phyloP scores from a whole-genome alignment of 192 early-diverging fungal species.

The Backusella parvicylindrica region DNA sequence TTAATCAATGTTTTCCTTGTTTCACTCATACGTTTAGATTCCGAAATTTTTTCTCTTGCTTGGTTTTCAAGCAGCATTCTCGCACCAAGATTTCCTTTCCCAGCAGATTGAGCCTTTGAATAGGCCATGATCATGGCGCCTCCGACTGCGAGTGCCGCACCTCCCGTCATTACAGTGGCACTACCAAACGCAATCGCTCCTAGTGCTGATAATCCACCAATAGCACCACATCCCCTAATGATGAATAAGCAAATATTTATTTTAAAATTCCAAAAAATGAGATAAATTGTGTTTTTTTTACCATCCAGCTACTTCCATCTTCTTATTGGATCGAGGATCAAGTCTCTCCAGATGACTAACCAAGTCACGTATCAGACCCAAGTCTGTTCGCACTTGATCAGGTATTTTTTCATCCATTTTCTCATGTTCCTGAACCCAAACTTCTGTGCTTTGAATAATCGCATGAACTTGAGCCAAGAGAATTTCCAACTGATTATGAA shows the following conservation, averaged over 20 bases:
- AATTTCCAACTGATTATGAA: constrained; percentile 47
- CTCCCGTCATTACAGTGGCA: constrained; percentile 38
- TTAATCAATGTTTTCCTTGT: neutral
- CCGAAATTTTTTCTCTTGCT: constrained; percentile 15
- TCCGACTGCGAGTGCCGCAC: constrained; percentile 35
- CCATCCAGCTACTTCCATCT: constrained; percentile 31
- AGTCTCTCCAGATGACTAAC: constrained; percentile 34
- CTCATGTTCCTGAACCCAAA: constrained; percentile 47
- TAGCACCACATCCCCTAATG: constrained; percentile 43
- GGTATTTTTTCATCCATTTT: constrained; percentile 34
- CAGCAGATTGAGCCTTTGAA: constrained; percentile 26
- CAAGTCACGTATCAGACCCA: constrained; percentile 37
- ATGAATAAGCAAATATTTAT: neutral
- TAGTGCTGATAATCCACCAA: constrained; percentile 41
- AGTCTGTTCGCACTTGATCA: constrained; percentile 32
- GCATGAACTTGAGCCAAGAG: constrained; percentile 38
- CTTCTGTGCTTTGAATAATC: constrained; percentile 39
- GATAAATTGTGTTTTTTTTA: neutral
- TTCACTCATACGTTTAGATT: constrained; percentile 3
- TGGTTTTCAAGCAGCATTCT: constrained; percentile 28
- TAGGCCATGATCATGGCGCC: constrained; percentile 35
- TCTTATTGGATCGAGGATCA: constrained; percentile 45
- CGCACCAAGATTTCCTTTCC: constrained; percentile 34
- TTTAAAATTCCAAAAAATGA: neutral
- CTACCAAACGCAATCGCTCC: constrained; percentile 43